Evolutionary conservation across 192 early-diverging fungal genomes (phyloP).

Genomic region (Glomus cerebriforme): DNA sequence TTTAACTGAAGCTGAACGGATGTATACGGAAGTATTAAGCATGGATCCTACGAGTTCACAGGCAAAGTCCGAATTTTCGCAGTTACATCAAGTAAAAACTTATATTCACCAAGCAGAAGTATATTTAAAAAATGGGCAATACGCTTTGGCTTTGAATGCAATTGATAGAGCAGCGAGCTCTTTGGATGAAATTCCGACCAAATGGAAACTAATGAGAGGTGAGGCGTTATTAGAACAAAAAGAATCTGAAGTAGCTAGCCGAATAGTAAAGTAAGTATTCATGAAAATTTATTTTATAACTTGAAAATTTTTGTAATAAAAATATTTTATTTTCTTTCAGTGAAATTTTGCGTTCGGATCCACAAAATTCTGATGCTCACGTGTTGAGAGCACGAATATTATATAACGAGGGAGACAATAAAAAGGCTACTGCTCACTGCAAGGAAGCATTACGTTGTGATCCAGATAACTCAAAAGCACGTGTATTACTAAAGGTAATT

Average conservation of each 20-base stretch:
- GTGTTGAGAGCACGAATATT: constrained; percentile 66
- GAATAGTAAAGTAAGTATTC: constrained; percentile 41
- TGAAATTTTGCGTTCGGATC: constrained; percentile 59
- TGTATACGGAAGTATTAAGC: constrained; percentile 46
- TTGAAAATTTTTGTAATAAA: background rate
- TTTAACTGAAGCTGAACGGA: constrained; percentile 56
- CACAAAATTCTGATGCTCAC: constrained; percentile 71
- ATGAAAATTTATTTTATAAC: background rate
- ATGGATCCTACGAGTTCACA: constrained; percentile 45
- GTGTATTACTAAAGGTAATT: constrained; percentile 48
- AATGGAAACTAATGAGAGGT: constrained; percentile 67
- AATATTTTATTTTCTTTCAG: constrained; percentile 35
- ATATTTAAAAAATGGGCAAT: constrained; percentile 52
- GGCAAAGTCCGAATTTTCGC: constrained; percentile 43
- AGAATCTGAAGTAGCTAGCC: constrained; percentile 64
- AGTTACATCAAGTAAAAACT: constrained; percentile 44
- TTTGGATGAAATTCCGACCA: constrained; percentile 48
- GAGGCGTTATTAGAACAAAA: constrained; percentile 65
- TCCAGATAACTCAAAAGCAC: constrained; percentile 74
- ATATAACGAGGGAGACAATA: constrained; percentile 69
- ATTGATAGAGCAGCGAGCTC: constrained; percentile 48
- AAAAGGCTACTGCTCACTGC: constrained; percentile 55
- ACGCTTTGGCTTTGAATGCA: constrained; percentile 45
- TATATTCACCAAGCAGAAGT: constrained; percentile 50
- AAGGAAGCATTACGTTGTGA: constrained; percentile 70